Evolutionary conservation across 2,329 filamentous ascomycete species (phyloP).

Genomic region (Penicillium sp.): DNA sequence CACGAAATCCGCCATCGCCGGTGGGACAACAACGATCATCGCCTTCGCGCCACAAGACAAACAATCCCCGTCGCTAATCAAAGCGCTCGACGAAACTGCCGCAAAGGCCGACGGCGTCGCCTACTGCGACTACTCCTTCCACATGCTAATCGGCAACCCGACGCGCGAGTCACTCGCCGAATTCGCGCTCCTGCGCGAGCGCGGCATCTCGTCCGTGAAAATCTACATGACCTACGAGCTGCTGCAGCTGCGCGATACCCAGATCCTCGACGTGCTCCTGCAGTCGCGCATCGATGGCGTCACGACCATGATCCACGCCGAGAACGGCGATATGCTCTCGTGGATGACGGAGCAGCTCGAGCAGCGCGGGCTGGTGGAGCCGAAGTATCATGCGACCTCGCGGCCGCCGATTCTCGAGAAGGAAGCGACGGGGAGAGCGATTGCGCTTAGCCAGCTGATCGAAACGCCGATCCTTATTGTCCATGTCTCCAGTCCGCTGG

Average conservation of each 20-base stretch:
- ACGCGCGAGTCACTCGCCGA: conserved; percentile 44
- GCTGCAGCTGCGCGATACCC: conserved; percentile 46
- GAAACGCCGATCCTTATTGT: conserved; percentile 60
- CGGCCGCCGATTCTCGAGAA: conserved; percentile 48
- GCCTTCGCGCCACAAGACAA: conserved; percentile 62
- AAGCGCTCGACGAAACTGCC: conserved; percentile 51
- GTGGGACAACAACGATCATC: conserved; percentile 58
- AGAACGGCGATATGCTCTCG: conserved; percentile 53
- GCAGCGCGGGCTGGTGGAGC: conserved; percentile 37
- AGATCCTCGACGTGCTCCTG: conserved; percentile 53
- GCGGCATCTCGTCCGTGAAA: conserved; percentile 52
- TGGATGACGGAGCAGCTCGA: conserved; percentile 44
- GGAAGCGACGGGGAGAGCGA: conserved; percentile 56
- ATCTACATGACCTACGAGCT: conserved; percentile 55
- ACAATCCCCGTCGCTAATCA: conserved; percentile 49
- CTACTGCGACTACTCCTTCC: conserved; percentile 62
- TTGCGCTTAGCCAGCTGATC: conserved; percentile 55
- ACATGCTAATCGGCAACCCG: conserved; percentile 47
- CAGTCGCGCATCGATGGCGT: conserved; percentile 46
- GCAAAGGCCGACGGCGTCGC: conserved; percentile 50
- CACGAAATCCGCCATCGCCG: conserved; percentile 58
- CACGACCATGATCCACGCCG: conserved; percentile 55
- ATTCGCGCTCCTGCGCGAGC: conserved; percentile 40
- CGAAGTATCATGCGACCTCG: conserved; percentile 50
- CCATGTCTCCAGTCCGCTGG: conserved; percentile 56